Conservation (phyloP, 768 basidiomycete species). For the Collybiopsis luxurians region DNA sequence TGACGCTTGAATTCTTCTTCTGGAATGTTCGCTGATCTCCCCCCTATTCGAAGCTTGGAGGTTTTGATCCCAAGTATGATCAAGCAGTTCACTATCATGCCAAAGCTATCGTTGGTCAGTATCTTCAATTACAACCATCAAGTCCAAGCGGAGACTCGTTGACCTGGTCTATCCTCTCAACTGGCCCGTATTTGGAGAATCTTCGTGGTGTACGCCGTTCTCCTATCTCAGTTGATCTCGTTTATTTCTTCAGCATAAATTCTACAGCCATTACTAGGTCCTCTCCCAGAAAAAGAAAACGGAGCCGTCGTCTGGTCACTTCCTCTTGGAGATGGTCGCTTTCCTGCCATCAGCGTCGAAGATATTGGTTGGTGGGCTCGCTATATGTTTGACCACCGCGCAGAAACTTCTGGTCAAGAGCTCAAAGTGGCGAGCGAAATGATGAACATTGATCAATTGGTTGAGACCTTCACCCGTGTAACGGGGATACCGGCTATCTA, state of each 20-base stretch:
- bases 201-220: conserved; percentile 27
- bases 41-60: conserved; percentile 7
- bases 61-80: conserved; percentile 21
- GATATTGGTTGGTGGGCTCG: too few relatives aligned
- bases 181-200: conserved; percentile 41
- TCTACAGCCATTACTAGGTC: conserved; percentile 27
- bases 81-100: conserved; percentile 39
- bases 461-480: conserved; percentile 33
- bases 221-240: background rate
- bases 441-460: conserved; percentile 34
- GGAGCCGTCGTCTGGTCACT: conserved; percentile 38
- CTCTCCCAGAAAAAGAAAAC: conserved; percentile 32
- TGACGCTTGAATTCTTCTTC: too few relatives aligned
- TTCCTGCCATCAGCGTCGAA: too few relatives aligned
- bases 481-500: conserved; percentile 34
- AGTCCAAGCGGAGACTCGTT: too few relatives aligned
- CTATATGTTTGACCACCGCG: conserved; percentile 34
- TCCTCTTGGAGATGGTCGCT: conserved; percentile 30
- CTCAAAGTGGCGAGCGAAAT: conserved; percentile 34
- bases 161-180: conserved; percentile 32
- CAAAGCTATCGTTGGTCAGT: conserved; percentile 39
- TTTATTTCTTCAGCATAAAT: background rate
- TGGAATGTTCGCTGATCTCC: too few relatives aligned
- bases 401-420: conserved; percentile 32
- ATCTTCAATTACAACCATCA: conserved; percentile 32